Evolutionary conservation across 1,284 basidiomycete species (phyloP).

Genomic region (Pseudozyma sp.): DNA sequence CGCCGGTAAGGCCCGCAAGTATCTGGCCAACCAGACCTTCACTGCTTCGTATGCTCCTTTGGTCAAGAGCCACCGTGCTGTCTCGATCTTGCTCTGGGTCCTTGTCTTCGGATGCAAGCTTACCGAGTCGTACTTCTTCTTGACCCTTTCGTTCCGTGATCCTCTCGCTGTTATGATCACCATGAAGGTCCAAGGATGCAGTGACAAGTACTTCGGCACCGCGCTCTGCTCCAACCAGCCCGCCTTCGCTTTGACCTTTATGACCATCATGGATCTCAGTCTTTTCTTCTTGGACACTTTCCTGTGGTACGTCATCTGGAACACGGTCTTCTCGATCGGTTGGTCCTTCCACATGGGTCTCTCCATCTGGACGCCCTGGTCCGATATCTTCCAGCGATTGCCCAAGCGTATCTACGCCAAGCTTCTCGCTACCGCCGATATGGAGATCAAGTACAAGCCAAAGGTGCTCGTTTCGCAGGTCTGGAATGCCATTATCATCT

Average conservation of each 20-base stretch:
- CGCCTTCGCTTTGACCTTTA: slow-evolving; percentile 65
- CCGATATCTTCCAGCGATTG: slow-evolving; percentile 69
- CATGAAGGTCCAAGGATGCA: slow-evolving; percentile 66
- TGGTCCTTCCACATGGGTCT: slow-evolving; percentile 68
- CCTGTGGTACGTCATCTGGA: slow-evolving; percentile 69
- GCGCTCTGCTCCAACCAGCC: slow-evolving; percentile 66
- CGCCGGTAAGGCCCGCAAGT: slow-evolving; percentile 68
- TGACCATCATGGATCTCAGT: slow-evolving; percentile 68
- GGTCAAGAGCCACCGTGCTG: slow-evolving; percentile 55
- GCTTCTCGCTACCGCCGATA: slow-evolving; percentile 68
- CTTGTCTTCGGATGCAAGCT: slow-evolving; percentile 69
- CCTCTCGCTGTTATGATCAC: slow-evolving; percentile 67
- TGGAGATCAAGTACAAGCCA: slow-evolving; percentile 70
- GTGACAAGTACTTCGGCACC: slow-evolving; percentile 68
- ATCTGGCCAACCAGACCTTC: slow-evolving; percentile 69
- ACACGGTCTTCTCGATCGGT: slow-evolving; percentile 68
- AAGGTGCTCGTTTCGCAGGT: slow-evolving; percentile 69
- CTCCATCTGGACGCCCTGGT: slow-evolving; percentile 69
- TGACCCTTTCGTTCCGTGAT: slow-evolving; percentile 68
- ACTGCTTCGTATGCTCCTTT: slow-evolving; percentile 67
- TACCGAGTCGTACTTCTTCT: slow-evolving; percentile 69
- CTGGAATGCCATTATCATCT: slow-evolving; percentile 70
- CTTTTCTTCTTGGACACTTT: slow-evolving; percentile 69
- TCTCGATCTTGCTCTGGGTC: slow-evolving; percentile 65
- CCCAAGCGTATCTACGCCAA: slow-evolving; percentile 69